These are phyloP conservation scores for Peronosclerospora sorghi DNA, from an alignment of 352 stramenopile genomes.

Conservation along the genomic window DNA sequence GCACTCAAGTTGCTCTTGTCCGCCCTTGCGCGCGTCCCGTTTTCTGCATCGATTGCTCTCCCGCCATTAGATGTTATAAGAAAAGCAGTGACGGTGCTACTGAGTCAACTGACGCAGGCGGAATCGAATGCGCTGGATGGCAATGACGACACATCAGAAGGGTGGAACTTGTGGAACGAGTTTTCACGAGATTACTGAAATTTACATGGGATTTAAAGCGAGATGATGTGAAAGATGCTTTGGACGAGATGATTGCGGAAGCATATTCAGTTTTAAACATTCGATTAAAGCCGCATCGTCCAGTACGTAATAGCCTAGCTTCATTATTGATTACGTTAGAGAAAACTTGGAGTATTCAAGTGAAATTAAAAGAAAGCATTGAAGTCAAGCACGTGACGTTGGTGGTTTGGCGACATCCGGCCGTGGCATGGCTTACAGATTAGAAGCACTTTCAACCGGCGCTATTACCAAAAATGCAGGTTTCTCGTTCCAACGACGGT, in stretches of 20 bases:
- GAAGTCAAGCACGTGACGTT: no score
- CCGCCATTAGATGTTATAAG: slow-evolving; percentile 26
- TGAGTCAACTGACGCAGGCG: no score
- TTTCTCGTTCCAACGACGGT: no score
- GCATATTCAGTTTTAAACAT: slow-evolving; percentile 31
- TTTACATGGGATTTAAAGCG: slow-evolving; percentile 55
- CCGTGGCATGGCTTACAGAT: slow-evolving; percentile 60
- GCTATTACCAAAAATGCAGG: slow-evolving; percentile 60
- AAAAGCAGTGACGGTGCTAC: slow-evolving; percentile 17
- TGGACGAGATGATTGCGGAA: slow-evolving; percentile 50
- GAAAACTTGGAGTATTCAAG: slow-evolving; percentile 51
- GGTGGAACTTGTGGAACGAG: slow-evolving; percentile 33
- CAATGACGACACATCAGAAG: slow-evolving; percentile 24
- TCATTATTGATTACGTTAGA: slow-evolving; percentile 53
- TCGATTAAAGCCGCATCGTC: slow-evolving; percentile 37
- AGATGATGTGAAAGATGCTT: slow-evolving; percentile 34
- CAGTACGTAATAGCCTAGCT: slow-evolving; percentile 27
- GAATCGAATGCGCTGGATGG: slow-evolving; percentile 21
- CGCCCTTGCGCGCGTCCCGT: slow-evolving; percentile 43
- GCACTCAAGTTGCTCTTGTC: no score
- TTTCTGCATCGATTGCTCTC: slow-evolving; percentile 17
- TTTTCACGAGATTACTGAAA: slow-evolving; percentile 37
- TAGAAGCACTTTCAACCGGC: slow-evolving; percentile 59
- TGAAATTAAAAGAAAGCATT: no score
- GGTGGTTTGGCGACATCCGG: slow-evolving; percentile 52